Percentiles rank a stretch among this genome's conserved stretches.
These are phyloP conservation scores for Avena insularis DNA, from an alignment of 176 grass and related monocot species.

Conservation along the genomic window DNA sequence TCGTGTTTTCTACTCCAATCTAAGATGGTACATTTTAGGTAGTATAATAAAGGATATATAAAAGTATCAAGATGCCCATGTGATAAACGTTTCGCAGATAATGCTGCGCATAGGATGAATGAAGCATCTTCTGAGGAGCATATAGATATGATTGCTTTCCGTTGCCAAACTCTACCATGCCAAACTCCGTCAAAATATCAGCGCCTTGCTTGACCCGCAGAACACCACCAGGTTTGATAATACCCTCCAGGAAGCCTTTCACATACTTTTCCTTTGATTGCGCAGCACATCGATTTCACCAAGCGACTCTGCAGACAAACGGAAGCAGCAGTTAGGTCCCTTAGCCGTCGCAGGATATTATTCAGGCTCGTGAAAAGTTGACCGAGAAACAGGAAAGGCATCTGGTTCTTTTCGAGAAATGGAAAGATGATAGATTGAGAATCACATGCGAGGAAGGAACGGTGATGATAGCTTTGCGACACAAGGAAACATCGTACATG, in stretches of 20 bases:
- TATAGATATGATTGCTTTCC: slow-evolving; percentile 14
- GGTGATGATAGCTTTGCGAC: neutral
- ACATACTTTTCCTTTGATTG: neutral
- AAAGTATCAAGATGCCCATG: slow-evolving; percentile 31
- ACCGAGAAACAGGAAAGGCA: neutral
- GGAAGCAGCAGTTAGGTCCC: neutral
- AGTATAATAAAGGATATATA: neutral
- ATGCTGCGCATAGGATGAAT: neutral
- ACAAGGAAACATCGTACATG: neutral
- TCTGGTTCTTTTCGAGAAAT: slow-evolving; percentile 20
- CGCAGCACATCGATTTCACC: neutral
- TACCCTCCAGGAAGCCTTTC: neutral
- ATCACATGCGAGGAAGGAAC: slow-evolving; percentile 11
- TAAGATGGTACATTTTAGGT: neutral
- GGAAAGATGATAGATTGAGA: neutral
- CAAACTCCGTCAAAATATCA: slow-evolving; percentile 37
- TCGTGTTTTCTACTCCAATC: neutral
- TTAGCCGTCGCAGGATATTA: neutral
- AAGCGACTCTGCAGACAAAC: slow-evolving; percentile 8
- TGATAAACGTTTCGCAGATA: slow-evolving; percentile 34
- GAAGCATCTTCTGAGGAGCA: slow-evolving; percentile 43
- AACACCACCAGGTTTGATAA: neutral
- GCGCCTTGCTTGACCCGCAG: neutral
- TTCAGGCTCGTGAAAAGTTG: slow-evolving; percentile 3
- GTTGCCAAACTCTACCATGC: slow-evolving; percentile 15